A percentile compares a stretch with the other conserved stretches of the same genome.
These are phyloP conservation scores for Mortierella sp. DNA, from an alignment of 371 early-diverging fungal species.

Conservation along the genomic window DNA sequence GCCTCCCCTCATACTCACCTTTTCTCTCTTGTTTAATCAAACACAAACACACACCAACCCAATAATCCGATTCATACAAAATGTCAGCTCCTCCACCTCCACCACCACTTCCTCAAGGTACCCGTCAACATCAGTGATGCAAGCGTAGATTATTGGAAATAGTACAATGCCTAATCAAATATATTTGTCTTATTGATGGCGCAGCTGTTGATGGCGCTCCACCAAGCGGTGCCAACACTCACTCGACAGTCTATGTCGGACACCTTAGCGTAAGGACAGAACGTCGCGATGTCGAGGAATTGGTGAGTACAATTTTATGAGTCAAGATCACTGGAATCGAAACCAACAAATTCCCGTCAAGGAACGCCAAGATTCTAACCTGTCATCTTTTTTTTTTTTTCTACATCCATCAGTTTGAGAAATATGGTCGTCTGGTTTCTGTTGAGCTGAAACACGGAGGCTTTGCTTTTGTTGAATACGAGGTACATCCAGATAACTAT, in stretches of 20 bases:
- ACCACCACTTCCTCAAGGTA: constrained; percentile 52
- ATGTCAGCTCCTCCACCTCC: constrained; percentile 53
- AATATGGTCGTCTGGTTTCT: constrained; percentile 59
- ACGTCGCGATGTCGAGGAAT: constrained; percentile 58
- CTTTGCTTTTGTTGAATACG: constrained; percentile 70
- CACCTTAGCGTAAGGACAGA: constrained; percentile 59
- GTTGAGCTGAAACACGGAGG: constrained; percentile 61
- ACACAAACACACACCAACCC: neutral
- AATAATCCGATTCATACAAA: neutral
- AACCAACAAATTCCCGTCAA: neutral
- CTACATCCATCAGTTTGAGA: constrained; percentile 40
- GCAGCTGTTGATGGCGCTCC: constrained; percentile 44
- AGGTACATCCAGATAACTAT: constrained; percentile 54
- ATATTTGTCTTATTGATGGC: neutral
- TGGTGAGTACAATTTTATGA: constrained; percentile 32
- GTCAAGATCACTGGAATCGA: neutral
- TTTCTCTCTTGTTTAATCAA: neutral
- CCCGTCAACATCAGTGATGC: neutral
- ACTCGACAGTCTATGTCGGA: constrained; percentile 57
- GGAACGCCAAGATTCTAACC: neutral
- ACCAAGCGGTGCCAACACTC: constrained; percentile 27
- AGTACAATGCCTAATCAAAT: neutral
- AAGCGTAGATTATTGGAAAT: too few species aligned
- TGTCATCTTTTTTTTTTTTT: neutral
- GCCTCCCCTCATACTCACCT: neutral